Percentiles rank a stretch among this genome's conserved stretches.
phyloP scores from a whole-genome alignment of 352 stramenopile species.

The Globisporangium solare region DNA sequence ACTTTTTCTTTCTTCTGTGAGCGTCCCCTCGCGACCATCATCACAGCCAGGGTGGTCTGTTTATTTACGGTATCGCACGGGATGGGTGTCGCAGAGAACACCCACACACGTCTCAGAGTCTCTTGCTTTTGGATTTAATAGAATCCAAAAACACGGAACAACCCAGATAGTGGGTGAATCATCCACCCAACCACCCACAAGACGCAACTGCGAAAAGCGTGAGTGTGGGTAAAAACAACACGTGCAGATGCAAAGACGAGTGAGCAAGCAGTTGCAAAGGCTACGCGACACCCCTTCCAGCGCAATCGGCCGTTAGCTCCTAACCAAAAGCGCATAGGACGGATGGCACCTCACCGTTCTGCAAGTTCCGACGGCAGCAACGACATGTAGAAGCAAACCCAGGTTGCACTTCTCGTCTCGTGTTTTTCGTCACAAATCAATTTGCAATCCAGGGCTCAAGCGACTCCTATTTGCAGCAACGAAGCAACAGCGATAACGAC shows the following conservation, averaged over 20 bases:
- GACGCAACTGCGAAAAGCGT: neutral
- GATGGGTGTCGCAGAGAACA: slow-evolving; percentile 1
- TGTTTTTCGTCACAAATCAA: slow-evolving; percentile 4
- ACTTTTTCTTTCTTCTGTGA: too few species aligned
- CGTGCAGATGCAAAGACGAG: neutral
- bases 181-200: neutral
- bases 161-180: neutral
- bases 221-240: slow-evolving; percentile 1
- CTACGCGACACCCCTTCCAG: neutral
- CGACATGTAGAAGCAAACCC: neutral
- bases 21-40: too few species aligned
- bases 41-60: too few species aligned
- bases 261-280: neutral
- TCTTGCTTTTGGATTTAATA: neutral
- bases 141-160: neutral
- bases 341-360: neutral
- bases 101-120: neutral
- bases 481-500: neutral
- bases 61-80: too few species aligned
- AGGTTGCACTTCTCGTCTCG: neutral
- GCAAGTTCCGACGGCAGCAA: neutral
- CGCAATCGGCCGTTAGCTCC: neutral
- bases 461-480: too few species aligned
- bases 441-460: slow-evolving; percentile 6
- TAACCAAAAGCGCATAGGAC: neutral